These are phyloP conservation scores for Voacanga thouarsii DNA, from an alignment of 257 asterid species.

Conservation along the genomic window DNA sequence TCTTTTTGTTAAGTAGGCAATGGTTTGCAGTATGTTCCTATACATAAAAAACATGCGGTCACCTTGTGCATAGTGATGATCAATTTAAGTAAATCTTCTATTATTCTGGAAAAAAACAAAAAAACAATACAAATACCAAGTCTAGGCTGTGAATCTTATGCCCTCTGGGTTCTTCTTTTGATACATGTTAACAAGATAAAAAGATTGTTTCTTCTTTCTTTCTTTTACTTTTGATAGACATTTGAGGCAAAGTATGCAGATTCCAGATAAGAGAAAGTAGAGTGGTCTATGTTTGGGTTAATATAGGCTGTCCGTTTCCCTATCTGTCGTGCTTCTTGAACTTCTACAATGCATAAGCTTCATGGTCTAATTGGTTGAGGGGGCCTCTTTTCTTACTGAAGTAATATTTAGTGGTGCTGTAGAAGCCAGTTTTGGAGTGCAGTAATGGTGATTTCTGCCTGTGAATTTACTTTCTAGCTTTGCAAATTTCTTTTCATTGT, in stretches of 20 bases:
- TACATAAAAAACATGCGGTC: background rate
- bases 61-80: background rate
- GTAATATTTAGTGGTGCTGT: background rate
- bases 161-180: background rate
- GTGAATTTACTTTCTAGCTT: background rate
- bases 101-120: too few relatives aligned
- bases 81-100: background rate
- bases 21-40: background rate
- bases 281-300: background rate
- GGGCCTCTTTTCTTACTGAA: background rate
- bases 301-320: background rate
- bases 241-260: background rate
- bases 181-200: background rate
- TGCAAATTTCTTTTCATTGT: background rate
- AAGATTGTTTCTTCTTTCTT: background rate
- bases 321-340: background rate
- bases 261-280: background rate
- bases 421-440: background rate
- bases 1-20: too few relatives aligned
- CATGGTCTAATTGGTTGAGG: background rate
- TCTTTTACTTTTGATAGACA: background rate
- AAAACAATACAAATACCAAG: too few relatives aligned
- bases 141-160: background rate
- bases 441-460: background rate
- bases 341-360: background rate